These are phyloP conservation scores for Salvia sclarea DNA, from an alignment of 305 asterid genomes.

Conservation along the genomic window DNA sequence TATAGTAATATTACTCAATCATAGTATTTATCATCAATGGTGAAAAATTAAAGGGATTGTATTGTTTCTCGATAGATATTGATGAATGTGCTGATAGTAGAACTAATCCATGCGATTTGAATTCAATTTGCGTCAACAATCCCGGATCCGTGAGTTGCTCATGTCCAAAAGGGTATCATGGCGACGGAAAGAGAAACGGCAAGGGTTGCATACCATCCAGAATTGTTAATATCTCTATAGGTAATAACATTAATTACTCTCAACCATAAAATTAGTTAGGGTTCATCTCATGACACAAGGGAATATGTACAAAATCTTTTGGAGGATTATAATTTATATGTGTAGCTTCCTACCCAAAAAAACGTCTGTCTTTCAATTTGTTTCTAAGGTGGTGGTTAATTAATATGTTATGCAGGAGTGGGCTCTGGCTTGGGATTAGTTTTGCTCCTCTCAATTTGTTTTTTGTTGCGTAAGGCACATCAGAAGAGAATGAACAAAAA, in stretches of 20 bases:
- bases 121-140: slow-evolving; percentile 14
- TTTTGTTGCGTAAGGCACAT: background rate
- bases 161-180: background rate
- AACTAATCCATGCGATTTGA: background rate
- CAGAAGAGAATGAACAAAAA: background rate
- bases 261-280: too few species aligned
- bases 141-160: slow-evolving; percentile 1
- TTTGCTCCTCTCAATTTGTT: background rate
- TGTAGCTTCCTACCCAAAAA: too few species aligned
- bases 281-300: too few species aligned
- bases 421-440: background rate
- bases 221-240: slow-evolving; percentile 14
- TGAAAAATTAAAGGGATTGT: too few species aligned
- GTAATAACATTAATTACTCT: too few species aligned
- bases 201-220: slow-evolving; percentile 23
- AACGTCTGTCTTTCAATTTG: too few species aligned
- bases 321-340: too few species aligned
- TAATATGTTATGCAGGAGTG: background rate
- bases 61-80: background rate
- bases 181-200: slow-evolving; percentile 19
- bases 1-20: too few species aligned
- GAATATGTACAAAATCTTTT: too few species aligned
- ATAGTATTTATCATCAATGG: too few species aligned
- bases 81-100: slow-evolving; percentile 15
- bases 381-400: too few species aligned